Percentiles rank a stretch among this genome's conserved stretches.
Evolutionary conservation across 176 grass and related monocot species (phyloP).

Genomic region (Eragrostis nindensis): DNA sequence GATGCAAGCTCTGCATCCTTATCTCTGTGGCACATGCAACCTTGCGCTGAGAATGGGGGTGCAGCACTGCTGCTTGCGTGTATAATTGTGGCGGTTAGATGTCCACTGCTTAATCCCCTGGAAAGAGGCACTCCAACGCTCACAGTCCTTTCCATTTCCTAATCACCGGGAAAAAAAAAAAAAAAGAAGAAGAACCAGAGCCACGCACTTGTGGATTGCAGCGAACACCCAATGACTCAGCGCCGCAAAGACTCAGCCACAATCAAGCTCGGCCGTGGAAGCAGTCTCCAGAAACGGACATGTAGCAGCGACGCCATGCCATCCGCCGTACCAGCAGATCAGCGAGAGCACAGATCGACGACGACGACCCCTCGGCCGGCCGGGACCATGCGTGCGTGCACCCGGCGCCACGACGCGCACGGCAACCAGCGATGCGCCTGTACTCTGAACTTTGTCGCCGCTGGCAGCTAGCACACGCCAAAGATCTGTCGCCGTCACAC

Average conservation of each 20-base stretch:
- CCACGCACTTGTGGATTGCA: not conserved
- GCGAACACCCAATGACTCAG: not conserved
- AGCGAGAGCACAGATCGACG: not conserved
- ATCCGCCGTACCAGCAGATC: slow-evolving; percentile 15
- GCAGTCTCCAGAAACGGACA: not conserved
- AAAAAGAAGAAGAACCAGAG: too few relatives aligned
- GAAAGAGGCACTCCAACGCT: not conserved
- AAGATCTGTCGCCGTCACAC: not conserved
- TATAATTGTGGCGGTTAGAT: not conserved
- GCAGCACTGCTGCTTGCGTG: too few relatives aligned
- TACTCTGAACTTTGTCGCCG: not conserved
- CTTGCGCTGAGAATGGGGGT: not conserved
- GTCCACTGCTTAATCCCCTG: not conserved
- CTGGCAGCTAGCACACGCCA: too few relatives aligned
- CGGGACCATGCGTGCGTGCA: slow-evolving; percentile 18
- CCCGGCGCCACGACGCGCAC: slow-evolving; percentile 8
- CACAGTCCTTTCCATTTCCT: not conserved
- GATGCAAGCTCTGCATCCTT: not conserved
- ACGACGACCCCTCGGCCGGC: not conserved
- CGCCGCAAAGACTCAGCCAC: not conserved
- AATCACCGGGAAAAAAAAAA: not conserved
- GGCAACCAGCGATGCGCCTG: not conserved
- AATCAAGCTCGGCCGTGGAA: not conserved
- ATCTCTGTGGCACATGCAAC: not conserved
- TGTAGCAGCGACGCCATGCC: not conserved